A percentile compares a stretch with the other conserved stretches of the same genome.
Conservation (phyloP, 2,329 filamentous ascomycete species). For the Cyclaneusma minus region DNA sequence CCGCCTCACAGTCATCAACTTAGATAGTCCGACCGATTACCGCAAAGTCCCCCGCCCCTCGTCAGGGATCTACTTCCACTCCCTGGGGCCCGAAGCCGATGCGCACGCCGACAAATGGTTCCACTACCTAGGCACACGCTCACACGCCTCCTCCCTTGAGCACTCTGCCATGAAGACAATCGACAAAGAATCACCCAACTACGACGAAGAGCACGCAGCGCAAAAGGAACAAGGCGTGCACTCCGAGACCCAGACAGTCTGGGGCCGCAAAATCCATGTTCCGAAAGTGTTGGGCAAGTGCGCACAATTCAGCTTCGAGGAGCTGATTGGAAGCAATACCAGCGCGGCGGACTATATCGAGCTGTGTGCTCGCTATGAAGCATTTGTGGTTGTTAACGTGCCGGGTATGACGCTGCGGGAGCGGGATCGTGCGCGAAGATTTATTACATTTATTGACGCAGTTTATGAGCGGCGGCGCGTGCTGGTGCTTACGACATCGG, state of each 20-base stretch:
- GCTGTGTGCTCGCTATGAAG: slow-evolving; percentile 74
- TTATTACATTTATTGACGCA: slow-evolving; percentile 96
- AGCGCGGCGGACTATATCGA: slow-evolving; percentile 94
- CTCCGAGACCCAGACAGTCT: slow-evolving; percentile 66
- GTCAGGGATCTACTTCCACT: slow-evolving; percentile 85
- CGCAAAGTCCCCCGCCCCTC: slow-evolving; percentile 89
- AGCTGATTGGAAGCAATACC: slow-evolving; percentile 77
- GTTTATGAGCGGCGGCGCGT: slow-evolving; percentile 91
- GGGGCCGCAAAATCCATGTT: slow-evolving; percentile 81
- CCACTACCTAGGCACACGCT: slow-evolving; percentile 79
- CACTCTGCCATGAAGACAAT: too few species aligned
- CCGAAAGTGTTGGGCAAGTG: slow-evolving; percentile 77
- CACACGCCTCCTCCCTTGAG: too few species aligned
- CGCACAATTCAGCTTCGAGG: slow-evolving; percentile 83
- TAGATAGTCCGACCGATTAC: slow-evolving; percentile 92
- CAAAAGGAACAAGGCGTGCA: too few species aligned
- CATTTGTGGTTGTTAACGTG: slow-evolving; percentile 82
- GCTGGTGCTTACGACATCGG: slow-evolving; percentile 79
- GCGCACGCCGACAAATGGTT: slow-evolving; percentile 93
- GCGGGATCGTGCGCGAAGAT: slow-evolving; percentile 76
- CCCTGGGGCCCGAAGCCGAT: slow-evolving; percentile 61
- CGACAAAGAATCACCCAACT: too few species aligned
- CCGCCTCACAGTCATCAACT: slow-evolving; percentile 75
- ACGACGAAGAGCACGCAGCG: slow-evolving; percentile 48
- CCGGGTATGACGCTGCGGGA: slow-evolving; percentile 81